Conservation (phyloP, 2,329 filamentous ascomycete genomes). For the Fusarium solani-melongenae region DNA sequence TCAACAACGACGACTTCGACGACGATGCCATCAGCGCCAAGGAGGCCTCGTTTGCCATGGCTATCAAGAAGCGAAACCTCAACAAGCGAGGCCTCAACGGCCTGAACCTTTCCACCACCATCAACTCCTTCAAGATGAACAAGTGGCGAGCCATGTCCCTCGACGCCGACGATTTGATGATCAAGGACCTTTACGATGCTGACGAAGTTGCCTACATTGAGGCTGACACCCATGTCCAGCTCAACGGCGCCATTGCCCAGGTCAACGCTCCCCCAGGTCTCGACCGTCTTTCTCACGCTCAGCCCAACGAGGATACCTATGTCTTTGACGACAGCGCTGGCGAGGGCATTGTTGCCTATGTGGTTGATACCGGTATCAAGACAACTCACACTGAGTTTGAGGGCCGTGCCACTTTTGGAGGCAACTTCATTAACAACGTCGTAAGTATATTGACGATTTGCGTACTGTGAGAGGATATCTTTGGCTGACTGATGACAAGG, state of each 20-base stretch:
- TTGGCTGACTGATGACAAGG: constrained; percentile 37
- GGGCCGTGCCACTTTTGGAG: constrained; percentile 64
- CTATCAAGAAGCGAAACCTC: constrained; percentile 68
- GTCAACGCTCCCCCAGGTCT: constrained; percentile 65
- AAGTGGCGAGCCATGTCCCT: constrained; percentile 65
- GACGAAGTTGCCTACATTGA: constrained; percentile 65
- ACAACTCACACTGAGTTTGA: constrained; percentile 66
- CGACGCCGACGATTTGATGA: constrained; percentile 62
- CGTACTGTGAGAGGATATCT: not conserved
- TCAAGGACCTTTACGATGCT: constrained; percentile 60
- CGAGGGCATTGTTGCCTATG: constrained; percentile 67
- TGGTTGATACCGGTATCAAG: constrained; percentile 74
- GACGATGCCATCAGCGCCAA: constrained; percentile 61
- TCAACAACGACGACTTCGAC: constrained; percentile 63
- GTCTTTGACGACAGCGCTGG: constrained; percentile 65
- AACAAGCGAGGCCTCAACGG: constrained; percentile 62
- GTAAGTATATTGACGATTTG: constrained; percentile 48
- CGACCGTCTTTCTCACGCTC: constrained; percentile 61
- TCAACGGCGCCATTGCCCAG: constrained; percentile 60
- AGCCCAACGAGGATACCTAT: constrained; percentile 47
- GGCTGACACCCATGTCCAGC: constrained; percentile 61
- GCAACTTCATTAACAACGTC: constrained; percentile 61
- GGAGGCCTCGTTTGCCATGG: constrained; percentile 58
- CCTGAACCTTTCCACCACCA: constrained; percentile 58
- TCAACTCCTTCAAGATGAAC: constrained; percentile 60